These are phyloP conservation scores for Botryosphaeria dothidea DNA, from an alignment of 2,329 filamentous ascomycete genomes.

Conservation along the genomic window DNA sequence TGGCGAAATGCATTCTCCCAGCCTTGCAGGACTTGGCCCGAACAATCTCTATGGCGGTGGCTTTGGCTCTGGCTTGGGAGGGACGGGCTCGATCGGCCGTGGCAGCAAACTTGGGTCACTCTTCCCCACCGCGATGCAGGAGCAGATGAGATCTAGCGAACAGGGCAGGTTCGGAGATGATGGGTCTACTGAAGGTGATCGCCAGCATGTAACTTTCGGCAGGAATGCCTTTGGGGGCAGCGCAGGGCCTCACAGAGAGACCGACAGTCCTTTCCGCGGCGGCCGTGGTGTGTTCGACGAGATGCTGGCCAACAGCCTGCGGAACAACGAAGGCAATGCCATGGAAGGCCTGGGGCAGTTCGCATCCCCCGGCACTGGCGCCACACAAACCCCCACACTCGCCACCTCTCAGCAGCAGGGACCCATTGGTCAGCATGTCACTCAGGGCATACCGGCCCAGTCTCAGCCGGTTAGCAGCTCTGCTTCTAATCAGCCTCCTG, in stretches of 20 bases:
- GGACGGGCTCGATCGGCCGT: conserved; percentile 68
- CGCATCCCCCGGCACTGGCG: conserved; percentile 25
- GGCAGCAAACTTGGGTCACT: conserved; percentile 82
- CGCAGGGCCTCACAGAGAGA: conserved; percentile 37
- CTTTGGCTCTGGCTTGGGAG: conserved; percentile 46
- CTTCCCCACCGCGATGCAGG: conserved; percentile 87
- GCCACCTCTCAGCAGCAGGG: conserved; percentile 32
- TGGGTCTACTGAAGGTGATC: conserved; percentile 37
- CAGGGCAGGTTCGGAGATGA: conserved; percentile 58
- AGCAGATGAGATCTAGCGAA: conserved; percentile 71
- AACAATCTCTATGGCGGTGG: conserved; percentile 63
- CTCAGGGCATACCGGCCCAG: conserved; percentile 31
- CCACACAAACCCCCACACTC: conserved; percentile 27
- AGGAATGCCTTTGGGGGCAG: conserved; percentile 56
- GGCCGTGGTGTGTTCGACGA: conserved; percentile 42
- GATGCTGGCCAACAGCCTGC: conserved; percentile 29
- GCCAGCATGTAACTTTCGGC: conserved; percentile 61
- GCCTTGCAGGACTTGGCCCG: conserved; percentile 65
- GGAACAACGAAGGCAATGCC: background rate
- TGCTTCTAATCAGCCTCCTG: conserved; percentile 67
- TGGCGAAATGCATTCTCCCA: conserved; percentile 75
- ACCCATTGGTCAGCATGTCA: conserved; percentile 33
- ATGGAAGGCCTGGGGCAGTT: conserved; percentile 30
- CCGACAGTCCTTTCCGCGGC: conserved; percentile 42
- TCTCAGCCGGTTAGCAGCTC: conserved; percentile 46